Evolutionary conservation across 495 filamentous ascomycete genomes (phyloP), one percentile per base, ranked within the genome.

Genomic region (Echria macrotheca): DNA sequence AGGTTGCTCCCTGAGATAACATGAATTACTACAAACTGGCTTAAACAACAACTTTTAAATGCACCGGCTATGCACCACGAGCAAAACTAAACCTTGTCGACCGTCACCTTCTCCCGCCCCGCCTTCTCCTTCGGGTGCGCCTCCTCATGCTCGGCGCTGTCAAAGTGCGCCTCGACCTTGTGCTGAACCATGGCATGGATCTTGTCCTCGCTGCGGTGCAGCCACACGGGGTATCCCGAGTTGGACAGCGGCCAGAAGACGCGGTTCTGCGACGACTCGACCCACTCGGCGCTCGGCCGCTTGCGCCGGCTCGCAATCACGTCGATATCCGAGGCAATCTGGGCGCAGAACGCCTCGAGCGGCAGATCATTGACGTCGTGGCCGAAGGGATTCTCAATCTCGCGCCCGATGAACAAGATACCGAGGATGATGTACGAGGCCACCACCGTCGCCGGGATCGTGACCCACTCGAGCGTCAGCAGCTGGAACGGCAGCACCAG

Each of bases 351-450:
- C 0, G 70, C 69, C 62, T 90, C 86, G 0, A 94, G 75, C 7
- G 86, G 85, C 11, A 95, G 72, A 61, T 95, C 89, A 59, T 94
- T 94, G 52, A 89, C 87, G 61, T 94, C 89, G 43, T 81, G 69
- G 21, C 89, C 88, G 65, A 95, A 94, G 6, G 88, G 89, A 62
- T 94, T 89, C 63, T 95, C 89, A 55, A 95, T 85, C 67, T 94
- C 87, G 55, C 82, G 80, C 18, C 89, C 87, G 55, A 91, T 89
- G 59, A 87, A 81, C 32, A 87, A 82, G 49, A 95, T 81, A n/a
- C 86, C 89, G 50, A 95, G 77, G 60, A 95, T 91, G 52, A 94
- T 93, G 62, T 95, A 94, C 5, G 87, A 85, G 33, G 79, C 79
- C 52, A 77, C 79, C 18, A 94, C 73, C 11, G 88, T 87, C 14